Percentiles rank a stretch among this genome's conserved stretches.
phyloP scores from a whole-genome alignment of 2,329 filamentous ascomycete species.

The Lasiodiplodia citricola region DNA sequence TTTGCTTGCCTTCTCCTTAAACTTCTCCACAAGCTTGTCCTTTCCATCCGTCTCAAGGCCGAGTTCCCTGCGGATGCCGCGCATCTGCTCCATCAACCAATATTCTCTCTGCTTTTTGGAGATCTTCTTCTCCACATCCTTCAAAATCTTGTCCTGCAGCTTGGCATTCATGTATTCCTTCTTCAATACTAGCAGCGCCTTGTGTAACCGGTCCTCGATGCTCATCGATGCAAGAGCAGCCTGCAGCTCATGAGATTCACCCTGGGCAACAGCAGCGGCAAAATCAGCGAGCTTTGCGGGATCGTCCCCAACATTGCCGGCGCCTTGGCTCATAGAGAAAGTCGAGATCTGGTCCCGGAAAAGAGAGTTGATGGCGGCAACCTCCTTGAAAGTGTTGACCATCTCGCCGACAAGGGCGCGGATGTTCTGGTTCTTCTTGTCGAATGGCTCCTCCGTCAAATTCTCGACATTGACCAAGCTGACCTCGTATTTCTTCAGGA shows the following conservation, averaged over 20 bases:
- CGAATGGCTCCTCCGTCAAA: conserved; percentile 83
- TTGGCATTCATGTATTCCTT: conserved; percentile 99
- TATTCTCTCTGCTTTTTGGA: conserved; percentile 97
- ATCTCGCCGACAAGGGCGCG: conserved; percentile 96
- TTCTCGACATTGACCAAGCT: conserved; percentile 97
- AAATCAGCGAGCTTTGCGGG: conserved; percentile 96
- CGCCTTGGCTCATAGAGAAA: conserved; percentile 93
- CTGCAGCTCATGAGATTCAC: conserved; percentile 89
- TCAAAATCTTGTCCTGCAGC: conserved; percentile 94
- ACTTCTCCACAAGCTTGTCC: conserved; percentile 96
- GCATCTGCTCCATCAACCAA: conserved; percentile 99
- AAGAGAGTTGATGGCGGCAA: conserved; percentile 88
- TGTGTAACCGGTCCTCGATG: conserved; percentile 89
- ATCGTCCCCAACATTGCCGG: conserved; percentile 93
- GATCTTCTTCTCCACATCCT: conserved; percentile 97
- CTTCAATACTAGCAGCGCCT: conserved; percentile 89
- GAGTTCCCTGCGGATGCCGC: conserved; percentile 92
- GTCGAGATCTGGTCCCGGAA: conserved; percentile 98
- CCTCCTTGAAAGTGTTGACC: conserved; percentile 98
- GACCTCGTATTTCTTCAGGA: conserved; percentile 88
- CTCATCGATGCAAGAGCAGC: conserved; percentile 88
- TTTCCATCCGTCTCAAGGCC: conserved; percentile 98
- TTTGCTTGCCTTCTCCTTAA: conserved; percentile 92
- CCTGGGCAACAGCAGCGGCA: conserved; percentile 88
- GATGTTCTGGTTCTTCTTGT: conserved; percentile 87